Evolutionary conservation across 495 filamentous ascomycete species (phyloP).

Genomic region (Echria macrotheca): DNA sequence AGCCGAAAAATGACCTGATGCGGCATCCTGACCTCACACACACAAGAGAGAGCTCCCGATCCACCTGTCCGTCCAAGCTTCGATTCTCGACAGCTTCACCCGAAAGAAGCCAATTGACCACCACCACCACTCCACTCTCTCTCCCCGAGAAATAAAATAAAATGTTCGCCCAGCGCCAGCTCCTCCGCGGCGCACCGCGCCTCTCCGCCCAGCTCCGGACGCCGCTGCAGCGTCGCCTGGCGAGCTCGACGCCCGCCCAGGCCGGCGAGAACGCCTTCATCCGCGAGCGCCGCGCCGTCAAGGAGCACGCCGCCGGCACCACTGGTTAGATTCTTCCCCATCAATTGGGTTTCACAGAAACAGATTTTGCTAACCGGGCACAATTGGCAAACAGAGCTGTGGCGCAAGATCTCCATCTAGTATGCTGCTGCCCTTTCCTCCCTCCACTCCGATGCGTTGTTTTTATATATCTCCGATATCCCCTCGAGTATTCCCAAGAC

Average conservation of each 20-base stretch:
- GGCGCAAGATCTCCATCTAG: conserved; percentile 92
- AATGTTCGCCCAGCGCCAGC: conserved; percentile 62
- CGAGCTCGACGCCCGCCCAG: conserved; percentile 46
- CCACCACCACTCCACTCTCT: background rate
- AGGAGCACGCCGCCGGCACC: conserved; percentile 76
- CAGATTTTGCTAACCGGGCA: too few relatives aligned
- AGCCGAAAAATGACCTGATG: conserved; percentile 9
- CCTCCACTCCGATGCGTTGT: conserved; percentile 21
- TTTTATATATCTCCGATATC: too few relatives aligned
- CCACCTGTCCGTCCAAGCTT: background rate
- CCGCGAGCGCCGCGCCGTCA: conserved; percentile 74
- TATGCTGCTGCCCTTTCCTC: too few relatives aligned
- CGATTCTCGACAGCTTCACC: background rate
- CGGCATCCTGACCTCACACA: conserved; percentile 8
- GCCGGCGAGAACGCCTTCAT: conserved; percentile 82
- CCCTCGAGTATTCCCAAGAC: too few relatives aligned
- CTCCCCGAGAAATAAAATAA: conserved; percentile 10
- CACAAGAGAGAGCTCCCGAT: background rate
- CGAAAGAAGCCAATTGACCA: background rate
- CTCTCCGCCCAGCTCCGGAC: conserved; percentile 49
- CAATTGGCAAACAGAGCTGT: conserved; percentile 86
- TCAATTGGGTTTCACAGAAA: background rate
- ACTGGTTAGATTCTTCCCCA: conserved; percentile 51
- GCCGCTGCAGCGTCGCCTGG: conserved; percentile 63
- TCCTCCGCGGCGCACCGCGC: conserved; percentile 56